Percentiles rank a stretch among this genome's conserved stretches.
Evolutionary conservation across 164 flowering plant species (phyloP).

Genomic region (Berberis thunbergii): DNA sequence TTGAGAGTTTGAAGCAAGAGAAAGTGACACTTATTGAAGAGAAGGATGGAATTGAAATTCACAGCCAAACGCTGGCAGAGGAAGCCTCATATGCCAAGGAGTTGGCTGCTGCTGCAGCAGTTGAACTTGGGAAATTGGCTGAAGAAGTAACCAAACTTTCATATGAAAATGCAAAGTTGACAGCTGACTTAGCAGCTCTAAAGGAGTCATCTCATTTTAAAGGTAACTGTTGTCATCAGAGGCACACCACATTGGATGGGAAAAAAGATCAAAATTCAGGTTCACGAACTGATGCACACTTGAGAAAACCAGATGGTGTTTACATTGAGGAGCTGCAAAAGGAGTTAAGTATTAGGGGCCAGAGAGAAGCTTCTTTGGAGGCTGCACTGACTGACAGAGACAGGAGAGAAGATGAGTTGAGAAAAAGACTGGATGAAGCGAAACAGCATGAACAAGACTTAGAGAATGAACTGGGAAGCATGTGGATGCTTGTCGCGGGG

Average conservation of each 20-base stretch:
- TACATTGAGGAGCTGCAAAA: constrained; percentile 41
- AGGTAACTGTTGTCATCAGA: constrained; percentile 29
- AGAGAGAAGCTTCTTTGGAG: constrained; percentile 54
- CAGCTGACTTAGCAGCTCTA: constrained; percentile 42
- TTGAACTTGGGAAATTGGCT: constrained; percentile 72
- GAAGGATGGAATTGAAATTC: constrained; percentile 59
- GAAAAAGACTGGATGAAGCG: constrained; percentile 43
- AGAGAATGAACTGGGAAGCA: constrained; percentile 73
- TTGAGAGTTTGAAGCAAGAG: constrained; percentile 63
- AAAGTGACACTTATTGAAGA: constrained; percentile 49
- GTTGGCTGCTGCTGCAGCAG: constrained; percentile 88
- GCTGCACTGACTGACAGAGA: constrained; percentile 47
- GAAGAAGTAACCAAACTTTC: constrained; percentile 84
- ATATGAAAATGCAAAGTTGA: constrained; percentile 64
- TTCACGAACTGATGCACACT: constrained; percentile 18
- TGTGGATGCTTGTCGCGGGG: constrained; percentile 73
- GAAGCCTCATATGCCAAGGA: constrained; percentile 91
- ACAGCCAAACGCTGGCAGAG: constrained; percentile 56
- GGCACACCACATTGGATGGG: constrained; percentile 19
- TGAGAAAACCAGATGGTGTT: constrained; percentile 25
- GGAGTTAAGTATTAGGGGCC: constrained; percentile 36
- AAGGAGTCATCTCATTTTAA: constrained; percentile 27
- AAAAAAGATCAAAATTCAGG: constrained; percentile 20
- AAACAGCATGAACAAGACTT: constrained; percentile 50
- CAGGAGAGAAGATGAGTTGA: constrained; percentile 39